Base-by-base conservation (phyloP, 2,329 filamentous ascomycete genomes). In the Hysterium pulicare region DNA sequence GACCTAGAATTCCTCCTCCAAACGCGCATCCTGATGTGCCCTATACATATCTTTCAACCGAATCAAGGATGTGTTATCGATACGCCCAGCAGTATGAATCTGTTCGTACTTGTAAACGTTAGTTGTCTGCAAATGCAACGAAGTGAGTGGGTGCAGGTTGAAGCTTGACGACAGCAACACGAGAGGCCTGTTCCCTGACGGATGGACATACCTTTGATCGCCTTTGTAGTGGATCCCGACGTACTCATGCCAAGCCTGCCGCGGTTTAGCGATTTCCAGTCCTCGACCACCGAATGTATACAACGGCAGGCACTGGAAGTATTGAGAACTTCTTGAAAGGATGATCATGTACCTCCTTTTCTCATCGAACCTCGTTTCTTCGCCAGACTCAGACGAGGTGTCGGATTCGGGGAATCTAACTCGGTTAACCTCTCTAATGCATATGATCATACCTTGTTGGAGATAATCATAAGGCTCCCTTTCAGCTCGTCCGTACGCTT, bases 281-380 rank as follows among this genome's bases (percentile, higher is more conserved):
- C 47, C 43, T 2, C 22, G 20, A 1, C 26, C 35, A 5, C 35
- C 15, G 24, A 50, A 49, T 6, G 49, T 51, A 10, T 38, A 38
- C 6, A 45, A 35, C 7, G 43, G 32, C 13, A 40, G 39, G 13
- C 52, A 40, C 30, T 46, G 39, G 7, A 47, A 5, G 10, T 33
- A 16, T 19, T 44, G n/a, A 7, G 11, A 22, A 22, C 30, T 40
- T 19, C 34, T 44, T 4, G 22, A 31, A 1, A 50, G 22, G 2
- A 54, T 42, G 20, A 54, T 46, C 1, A 24, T 45, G n/a, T 47
- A 49, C 11, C 51, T 22, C 3, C 46, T 42, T 23, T 54, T 54
- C n/a, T n/a, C n/a, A n/a, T n/a, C n/a, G n/a, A n/a, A n/a, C n/a
- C n/a, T n/a, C n/a, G n/a, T n/a, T n/a, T n/a, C n/a, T n/a, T n/a